Evolutionary conservation across 148 eudicot genomes (phyloP).

Genomic region (Selenicereus undatus): DNA sequence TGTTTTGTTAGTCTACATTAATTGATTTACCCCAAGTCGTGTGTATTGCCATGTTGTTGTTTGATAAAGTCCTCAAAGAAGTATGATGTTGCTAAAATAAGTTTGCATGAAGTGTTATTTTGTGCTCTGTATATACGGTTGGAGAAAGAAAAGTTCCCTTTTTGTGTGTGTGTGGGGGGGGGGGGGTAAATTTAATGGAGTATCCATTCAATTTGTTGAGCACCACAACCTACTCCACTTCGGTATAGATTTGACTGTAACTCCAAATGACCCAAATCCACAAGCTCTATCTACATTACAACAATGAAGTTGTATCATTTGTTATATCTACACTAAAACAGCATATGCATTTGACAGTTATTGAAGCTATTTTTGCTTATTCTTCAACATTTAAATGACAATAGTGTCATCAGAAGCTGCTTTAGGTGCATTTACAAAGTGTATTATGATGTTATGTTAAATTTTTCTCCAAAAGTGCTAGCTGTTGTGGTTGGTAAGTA

Average conservation of each 20-base stretch:
- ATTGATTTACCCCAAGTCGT: too few species aligned
- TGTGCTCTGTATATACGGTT: slow-evolving; percentile 27
- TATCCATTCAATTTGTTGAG: slow-evolving; percentile 44
- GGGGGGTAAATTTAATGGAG: too few species aligned
- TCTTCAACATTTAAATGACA: background rate
- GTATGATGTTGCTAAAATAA: too few species aligned
- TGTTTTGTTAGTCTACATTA: too few species aligned
- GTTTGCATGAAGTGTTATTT: slow-evolving; percentile 15
- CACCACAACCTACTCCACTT: slow-evolving; percentile 70
- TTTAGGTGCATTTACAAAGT: too few species aligned
- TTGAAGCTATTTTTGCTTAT: background rate
- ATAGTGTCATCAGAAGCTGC: background rate
- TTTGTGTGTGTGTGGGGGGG: too few species aligned
- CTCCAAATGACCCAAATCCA: slow-evolving; percentile 67
- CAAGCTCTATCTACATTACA: slow-evolving; percentile 53
- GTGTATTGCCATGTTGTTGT: too few species aligned
- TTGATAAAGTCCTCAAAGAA: too few species aligned
- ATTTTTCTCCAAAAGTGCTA: background rate
- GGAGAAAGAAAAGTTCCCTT: too few species aligned
- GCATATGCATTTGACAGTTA: background rate
- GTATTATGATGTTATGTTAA: background rate
- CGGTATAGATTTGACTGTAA: slow-evolving; percentile 63
- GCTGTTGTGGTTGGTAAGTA: background rate
- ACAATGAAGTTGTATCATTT: background rate
- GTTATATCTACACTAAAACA: background rate